Conservation (phyloP, 768 basidiomycete genomes). For the Rhodosporidiobolus sp. region DNA sequence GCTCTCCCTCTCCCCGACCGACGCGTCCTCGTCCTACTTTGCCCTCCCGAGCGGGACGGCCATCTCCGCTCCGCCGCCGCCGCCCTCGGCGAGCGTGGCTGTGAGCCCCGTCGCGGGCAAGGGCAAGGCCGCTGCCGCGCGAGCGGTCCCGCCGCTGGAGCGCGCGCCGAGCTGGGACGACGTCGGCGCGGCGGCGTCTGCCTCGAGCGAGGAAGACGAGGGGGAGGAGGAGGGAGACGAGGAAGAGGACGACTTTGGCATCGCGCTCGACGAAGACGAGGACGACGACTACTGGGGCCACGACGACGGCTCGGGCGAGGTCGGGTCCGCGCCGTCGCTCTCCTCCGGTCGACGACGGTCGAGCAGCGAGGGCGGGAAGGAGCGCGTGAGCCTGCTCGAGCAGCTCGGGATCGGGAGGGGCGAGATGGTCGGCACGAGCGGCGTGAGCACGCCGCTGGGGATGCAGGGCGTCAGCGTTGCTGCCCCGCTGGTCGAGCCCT, state of each 20-base stretch:
- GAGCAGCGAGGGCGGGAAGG: slow-evolving; percentile 1
- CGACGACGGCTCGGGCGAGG: slow-evolving; percentile 14
- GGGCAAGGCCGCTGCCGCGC: not conserved
- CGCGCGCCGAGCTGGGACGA: slow-evolving; percentile 9
- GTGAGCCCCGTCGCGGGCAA: slow-evolving; percentile 1
- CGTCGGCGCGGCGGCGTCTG: not conserved
- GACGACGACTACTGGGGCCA: not conserved
- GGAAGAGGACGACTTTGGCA: not conserved
- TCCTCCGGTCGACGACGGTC: not conserved
- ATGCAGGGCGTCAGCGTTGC: not conserved
- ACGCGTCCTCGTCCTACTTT: slow-evolving; percentile 8
- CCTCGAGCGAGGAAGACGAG: no score
- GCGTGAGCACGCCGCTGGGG: not conserved
- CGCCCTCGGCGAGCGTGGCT: not conserved
- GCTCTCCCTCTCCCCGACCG: slow-evolving; percentile 6
- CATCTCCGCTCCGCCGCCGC: not conserved
- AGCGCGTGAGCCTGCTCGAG: slow-evolving; percentile 2
- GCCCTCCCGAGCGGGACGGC: slow-evolving; percentile 11
- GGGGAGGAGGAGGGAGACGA: slow-evolving; percentile 6
- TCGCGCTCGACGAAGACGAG: slow-evolving; percentile 18
- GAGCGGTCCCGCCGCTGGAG: not conserved
- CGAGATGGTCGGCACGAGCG: not conserved
- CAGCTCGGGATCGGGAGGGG: slow-evolving; percentile 2
- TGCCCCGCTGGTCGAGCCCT: not conserved
- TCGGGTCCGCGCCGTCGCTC: not conserved